Percentiles rank a stretch among this genome's conserved stretches.
phyloP scores from a whole-genome alignment of 2,329 filamentous ascomycete genomes.

The Aureobasidium sp. region DNA sequence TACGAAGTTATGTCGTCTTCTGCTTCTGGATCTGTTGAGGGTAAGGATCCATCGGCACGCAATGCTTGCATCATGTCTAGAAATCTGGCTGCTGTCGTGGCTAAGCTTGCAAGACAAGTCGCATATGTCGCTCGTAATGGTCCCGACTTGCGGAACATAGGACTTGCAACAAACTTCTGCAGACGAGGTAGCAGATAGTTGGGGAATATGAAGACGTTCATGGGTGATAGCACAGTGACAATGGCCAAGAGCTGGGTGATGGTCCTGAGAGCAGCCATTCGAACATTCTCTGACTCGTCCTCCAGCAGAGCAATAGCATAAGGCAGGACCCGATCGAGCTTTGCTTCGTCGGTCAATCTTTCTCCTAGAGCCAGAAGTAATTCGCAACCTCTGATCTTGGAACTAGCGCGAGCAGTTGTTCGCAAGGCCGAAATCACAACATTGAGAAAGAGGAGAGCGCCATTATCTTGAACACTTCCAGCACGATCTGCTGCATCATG shows the following conservation, averaged over 20 bases:
- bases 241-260: slow-evolving; percentile 83
- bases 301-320: slow-evolving; percentile 78
- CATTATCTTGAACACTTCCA: slow-evolving; percentile 59
- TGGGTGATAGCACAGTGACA: slow-evolving; percentile 76
- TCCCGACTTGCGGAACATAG: slow-evolving; percentile 44
- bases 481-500: slow-evolving; percentile 57
- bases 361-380: slow-evolving; percentile 87
- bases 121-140: slow-evolving; percentile 87
- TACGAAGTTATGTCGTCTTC: slow-evolving; percentile 66
- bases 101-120: slow-evolving; percentile 81
- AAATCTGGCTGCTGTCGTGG: slow-evolving; percentile 76
- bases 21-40: slow-evolving; percentile 68
- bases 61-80: slow-evolving; percentile 87
- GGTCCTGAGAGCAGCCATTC: slow-evolving; percentile 75
- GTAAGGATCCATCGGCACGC: slow-evolving; percentile 72
- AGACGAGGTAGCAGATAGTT: slow-evolving; percentile 58
- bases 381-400: slow-evolving; percentile 82
- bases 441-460: slow-evolving; percentile 85
- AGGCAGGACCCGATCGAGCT: slow-evolving; percentile 85
- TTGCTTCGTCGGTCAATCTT: slow-evolving; percentile 86
- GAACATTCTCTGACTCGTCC: slow-evolving; percentile 77
- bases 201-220: slow-evolving; percentile 61
- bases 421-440: slow-evolving; percentile 82
- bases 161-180: slow-evolving; percentile 49
- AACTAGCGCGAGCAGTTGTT: slow-evolving; percentile 82